Percentiles rank a stretch among this genome's conserved stretches.
These are phyloP conservation scores for Vanilla planifolia DNA, from an alignment of 106 monocot species.

Conservation along the genomic window DNA sequence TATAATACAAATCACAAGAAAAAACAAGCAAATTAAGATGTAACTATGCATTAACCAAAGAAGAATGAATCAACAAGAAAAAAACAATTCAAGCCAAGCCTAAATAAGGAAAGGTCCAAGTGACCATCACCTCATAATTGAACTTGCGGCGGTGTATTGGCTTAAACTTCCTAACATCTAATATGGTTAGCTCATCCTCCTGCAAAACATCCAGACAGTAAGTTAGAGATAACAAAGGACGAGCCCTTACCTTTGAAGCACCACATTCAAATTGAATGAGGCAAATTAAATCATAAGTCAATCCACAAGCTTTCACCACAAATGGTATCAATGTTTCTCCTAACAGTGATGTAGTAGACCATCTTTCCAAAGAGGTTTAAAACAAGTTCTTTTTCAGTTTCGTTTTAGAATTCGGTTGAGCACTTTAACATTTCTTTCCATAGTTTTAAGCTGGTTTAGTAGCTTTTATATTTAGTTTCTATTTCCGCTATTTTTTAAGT, in stretches of 20 bases:
- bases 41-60: background rate
- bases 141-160: constrained; percentile 83
- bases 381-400: background rate
- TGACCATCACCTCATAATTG: constrained; percentile 69
- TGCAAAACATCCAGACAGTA: constrained; percentile 21
- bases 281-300: background rate
- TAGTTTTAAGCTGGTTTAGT: too few species aligned
- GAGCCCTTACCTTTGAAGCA: background rate
- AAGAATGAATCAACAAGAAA: background rate
- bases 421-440: too few species aligned
- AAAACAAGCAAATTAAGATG: too few species aligned
- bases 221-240: background rate
- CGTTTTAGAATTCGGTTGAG: too few species aligned
- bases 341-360: background rate
- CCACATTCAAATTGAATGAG: background rate
- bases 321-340: background rate
- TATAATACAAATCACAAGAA: too few species aligned
- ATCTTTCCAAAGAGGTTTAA: background rate
- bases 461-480: too few species aligned
- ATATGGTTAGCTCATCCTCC: constrained; percentile 97
- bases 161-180: constrained; percentile 94
- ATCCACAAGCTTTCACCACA: background rate
- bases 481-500: too few species aligned
- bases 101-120: background rate
- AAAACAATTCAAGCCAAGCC: background rate